A percentile compares a stretch with the other conserved stretches of the same genome.
phyloP scores from a whole-genome alignment of 2,329 filamentous ascomycete species.

The Phaeosphaeriaceae sp. region DNA sequence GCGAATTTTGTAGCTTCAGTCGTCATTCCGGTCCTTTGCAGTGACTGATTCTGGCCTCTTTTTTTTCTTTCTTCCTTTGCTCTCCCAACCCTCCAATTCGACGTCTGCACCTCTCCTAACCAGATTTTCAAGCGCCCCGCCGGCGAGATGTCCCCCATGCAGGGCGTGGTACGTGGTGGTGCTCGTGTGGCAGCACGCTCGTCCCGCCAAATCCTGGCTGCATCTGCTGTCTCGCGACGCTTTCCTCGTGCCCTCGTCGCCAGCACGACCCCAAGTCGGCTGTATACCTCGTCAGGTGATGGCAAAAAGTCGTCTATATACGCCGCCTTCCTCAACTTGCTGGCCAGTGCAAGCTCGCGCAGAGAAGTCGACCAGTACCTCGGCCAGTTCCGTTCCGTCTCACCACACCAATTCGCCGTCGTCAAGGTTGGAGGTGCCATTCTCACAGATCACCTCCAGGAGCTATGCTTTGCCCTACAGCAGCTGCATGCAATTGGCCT shows the following conservation, averaged over 20 bases:
- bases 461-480: constrained; percentile 84
- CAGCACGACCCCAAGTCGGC: constrained; percentile 33
- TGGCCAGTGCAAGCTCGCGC: constrained; percentile 96
- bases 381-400: constrained; percentile 95
- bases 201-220: constrained; percentile 41
- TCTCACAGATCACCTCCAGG: constrained; percentile 90
- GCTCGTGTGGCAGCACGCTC: constrained; percentile 45
- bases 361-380: constrained; percentile 97
- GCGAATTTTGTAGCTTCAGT: constrained; percentile 39
- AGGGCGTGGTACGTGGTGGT: constrained; percentile 47
- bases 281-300: constrained; percentile 43
- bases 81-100: constrained; percentile 28
- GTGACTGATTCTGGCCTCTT: constrained; percentile 16
- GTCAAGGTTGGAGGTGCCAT: constrained; percentile 98
- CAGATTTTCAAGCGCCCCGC: constrained; percentile 27
- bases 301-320: constrained; percentile 46
- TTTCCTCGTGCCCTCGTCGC: constrained; percentile 43
- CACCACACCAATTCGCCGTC: constrained; percentile 95
- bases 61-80: constrained; percentile 13
- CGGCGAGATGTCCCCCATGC: constrained; percentile 42
- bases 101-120: constrained; percentile 21
- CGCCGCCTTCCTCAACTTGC: constrained; percentile 83
- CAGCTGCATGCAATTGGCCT: constrained; percentile 95
- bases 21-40: constrained; percentile 22
- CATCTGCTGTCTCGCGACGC: constrained; percentile 30